Base-by-base conservation (phyloP, 805 yeast species). In the Candida railenensis region DNA sequence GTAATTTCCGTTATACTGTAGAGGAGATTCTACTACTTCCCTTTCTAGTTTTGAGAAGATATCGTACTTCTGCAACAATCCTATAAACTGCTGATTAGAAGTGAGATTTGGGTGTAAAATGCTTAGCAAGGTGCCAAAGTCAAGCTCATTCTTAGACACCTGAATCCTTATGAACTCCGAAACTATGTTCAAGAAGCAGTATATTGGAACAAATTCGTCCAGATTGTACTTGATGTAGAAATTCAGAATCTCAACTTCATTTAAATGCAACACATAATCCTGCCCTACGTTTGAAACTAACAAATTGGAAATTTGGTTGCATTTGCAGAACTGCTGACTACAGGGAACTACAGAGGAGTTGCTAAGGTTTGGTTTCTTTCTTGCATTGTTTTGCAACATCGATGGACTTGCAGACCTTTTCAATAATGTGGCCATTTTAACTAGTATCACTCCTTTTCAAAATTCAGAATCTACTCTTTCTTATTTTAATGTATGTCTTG, bases 391-490 rank as follows among this genome's bases (percentile, higher is more conserved):
- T 20, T 5, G 39, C 22, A 36, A 16, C 14, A 19, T 15, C 22
- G 39, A 36, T 4, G 39, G 39, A 20, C 39, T 36, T 5, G 39
- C 39, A 7, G 39, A 36, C 19, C 39, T 36, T 20, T 36, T 36
- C 21, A 19, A 9, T 14, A 36, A 36, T 4, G 39, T 16, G 8
- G 39, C 22, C 39, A 36, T 36, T 12, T 33, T 33, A 8, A 8
- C 32, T 28, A 12, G 12, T 28, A 8, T 28, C 32, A n/a, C n/a
- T n/a, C n/a, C n/a, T n/a, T n/a, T n/a, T n/a, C n/a, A n/a, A n/a
- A n/a, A n/a, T n/a, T n/a, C n/a, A n/a, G n/a, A n/a, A n/a, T n/a
- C n/a, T n/a, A n/a, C n/a, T n/a, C n/a, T n/a, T n/a, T n/a, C n/a
- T n/a, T n/a, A n/a, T n/a, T n/a, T n/a, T n/a, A n/a, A 25, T 25